These are phyloP conservation scores for Lasiodiplodia hormozganensis DNA, from an alignment of 2,329 filamentous ascomycete species.

Conservation along the genomic window DNA sequence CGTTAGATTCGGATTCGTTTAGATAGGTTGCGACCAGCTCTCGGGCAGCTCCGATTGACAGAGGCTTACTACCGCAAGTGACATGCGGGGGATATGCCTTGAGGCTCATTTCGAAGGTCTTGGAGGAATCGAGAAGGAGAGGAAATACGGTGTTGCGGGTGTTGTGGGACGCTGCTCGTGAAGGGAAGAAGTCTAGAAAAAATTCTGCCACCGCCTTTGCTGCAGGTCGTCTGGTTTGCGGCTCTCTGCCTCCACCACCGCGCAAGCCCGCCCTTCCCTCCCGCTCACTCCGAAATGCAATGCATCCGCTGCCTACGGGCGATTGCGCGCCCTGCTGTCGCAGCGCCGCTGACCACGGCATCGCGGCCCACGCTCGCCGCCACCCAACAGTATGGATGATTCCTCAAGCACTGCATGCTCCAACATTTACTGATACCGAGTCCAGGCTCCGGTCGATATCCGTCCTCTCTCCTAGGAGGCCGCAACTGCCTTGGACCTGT, in stretches of 20 bases:
- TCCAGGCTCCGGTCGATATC: slow-evolving; percentile 35
- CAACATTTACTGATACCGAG: neutral
- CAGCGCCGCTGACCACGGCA: slow-evolving; percentile 29
- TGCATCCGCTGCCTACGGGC: slow-evolving; percentile 41
- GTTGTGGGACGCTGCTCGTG: neutral
- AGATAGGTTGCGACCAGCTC: slow-evolving; percentile 50
- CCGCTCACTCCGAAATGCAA: slow-evolving; percentile 38
- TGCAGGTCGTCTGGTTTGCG: slow-evolving; percentile 14
- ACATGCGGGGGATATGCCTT: slow-evolving; percentile 45
- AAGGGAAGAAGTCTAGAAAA: slow-evolving; percentile 10
- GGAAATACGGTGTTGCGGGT: neutral
- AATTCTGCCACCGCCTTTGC: slow-evolving; percentile 28
- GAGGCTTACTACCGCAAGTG: slow-evolving; percentile 40
- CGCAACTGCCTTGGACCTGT: slow-evolving; percentile 31
- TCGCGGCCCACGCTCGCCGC: slow-evolving; percentile 33
- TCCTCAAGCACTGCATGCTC: neutral
- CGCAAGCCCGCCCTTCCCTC: slow-evolving; percentile 15
- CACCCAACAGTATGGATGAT: slow-evolving; percentile 33
- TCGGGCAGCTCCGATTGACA: slow-evolving; percentile 45
- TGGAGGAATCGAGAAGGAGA: neutral
- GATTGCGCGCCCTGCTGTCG: slow-evolving; percentile 33
- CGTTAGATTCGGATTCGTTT: slow-evolving; percentile 44
- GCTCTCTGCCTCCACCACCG: neutral
- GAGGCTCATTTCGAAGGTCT: slow-evolving; percentile 39
- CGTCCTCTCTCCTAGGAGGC: slow-evolving; percentile 32